Percentiles rank a stretch among this genome's conserved stretches.
Conservation (phyloP, 441 rosid species). For the Metrosideros polymorpha region DNA sequence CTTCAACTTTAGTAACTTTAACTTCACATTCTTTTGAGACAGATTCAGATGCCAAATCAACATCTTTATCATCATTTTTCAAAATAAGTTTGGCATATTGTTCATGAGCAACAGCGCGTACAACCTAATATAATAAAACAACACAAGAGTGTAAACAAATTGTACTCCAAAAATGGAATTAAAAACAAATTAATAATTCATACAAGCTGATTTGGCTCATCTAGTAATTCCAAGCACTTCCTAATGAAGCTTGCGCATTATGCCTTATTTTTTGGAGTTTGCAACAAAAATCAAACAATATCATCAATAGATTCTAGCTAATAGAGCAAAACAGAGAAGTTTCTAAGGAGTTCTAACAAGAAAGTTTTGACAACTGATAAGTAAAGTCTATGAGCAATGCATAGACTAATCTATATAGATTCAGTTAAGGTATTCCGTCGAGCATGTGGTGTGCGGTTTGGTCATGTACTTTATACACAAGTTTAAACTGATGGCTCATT, state of each 20-base stretch:
- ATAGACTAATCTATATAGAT: too few species aligned
- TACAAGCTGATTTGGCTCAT: conserved; percentile 83
- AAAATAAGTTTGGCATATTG: conserved; percentile 85
- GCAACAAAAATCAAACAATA: conserved; percentile 12
- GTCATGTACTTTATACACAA: too few species aligned
- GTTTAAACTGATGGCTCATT: neutral
- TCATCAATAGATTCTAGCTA: conserved; percentile 10
- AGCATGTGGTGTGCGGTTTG: too few species aligned
- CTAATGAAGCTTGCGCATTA: conserved; percentile 74
- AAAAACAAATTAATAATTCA: neutral
- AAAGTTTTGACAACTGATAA: conserved; percentile 56
- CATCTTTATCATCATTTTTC: conserved; percentile 56
- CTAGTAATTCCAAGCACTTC: conserved; percentile 74
- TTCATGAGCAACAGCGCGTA: conserved; percentile 88
- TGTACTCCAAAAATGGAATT: neutral
- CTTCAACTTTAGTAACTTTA: conserved; percentile 38
- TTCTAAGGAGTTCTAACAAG: neutral
- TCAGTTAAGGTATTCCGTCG: too few species aligned
- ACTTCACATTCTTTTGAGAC: conserved; percentile 45
- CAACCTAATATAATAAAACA: conserved; percentile 36
- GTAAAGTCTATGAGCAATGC: conserved; percentile 83
- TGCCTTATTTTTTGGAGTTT: conserved; percentile 57
- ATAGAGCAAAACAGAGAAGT: neutral
- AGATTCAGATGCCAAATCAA: conserved; percentile 51
- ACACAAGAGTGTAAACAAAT: neutral